phyloP scores from a whole-genome alignment of 768 basidiomycete species.

The Rhizopogon rudus region DNA sequence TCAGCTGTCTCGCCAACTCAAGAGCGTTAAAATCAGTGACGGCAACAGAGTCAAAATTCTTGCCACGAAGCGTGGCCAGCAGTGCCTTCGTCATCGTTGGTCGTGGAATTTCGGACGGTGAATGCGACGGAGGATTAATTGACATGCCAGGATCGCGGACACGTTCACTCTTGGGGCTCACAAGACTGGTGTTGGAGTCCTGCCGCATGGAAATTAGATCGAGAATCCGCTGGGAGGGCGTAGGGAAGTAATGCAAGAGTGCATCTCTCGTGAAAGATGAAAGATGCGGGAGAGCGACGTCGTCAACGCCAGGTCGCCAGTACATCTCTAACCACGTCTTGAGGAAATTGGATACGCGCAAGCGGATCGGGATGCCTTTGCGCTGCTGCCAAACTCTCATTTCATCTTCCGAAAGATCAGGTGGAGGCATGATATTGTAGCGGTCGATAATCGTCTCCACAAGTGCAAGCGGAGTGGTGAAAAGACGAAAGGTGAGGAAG shows the following conservation, averaged over 20 bases:
- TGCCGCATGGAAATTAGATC: constrained; percentile 59
- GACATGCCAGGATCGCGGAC: constrained; percentile 74
- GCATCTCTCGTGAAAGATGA: constrained; percentile 60
- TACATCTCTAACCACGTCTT: constrained; percentile 92
- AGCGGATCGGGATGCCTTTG: constrained; percentile 85
- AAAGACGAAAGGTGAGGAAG: constrained; percentile 93
- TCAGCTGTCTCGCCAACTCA: constrained; percentile 91
- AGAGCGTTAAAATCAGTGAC: constrained; percentile 91
- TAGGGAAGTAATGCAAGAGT: constrained; percentile 56
- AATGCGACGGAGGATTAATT: constrained; percentile 52
- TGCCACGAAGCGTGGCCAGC: constrained; percentile 60
- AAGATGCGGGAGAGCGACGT: constrained; percentile 52
- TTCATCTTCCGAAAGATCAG: constrained; percentile 51
- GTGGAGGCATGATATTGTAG: constrained; percentile 74
- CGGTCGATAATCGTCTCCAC: constrained; percentile 74
- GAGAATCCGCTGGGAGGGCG: constrained; percentile 66
- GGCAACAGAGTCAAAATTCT: constrained; percentile 54
- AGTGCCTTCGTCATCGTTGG: constrained; percentile 83
- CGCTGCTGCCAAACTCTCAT: constrained; percentile 75
- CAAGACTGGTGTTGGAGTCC: constrained; percentile 39
- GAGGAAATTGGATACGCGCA: constrained; percentile 89
- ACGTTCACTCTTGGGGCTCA: constrained; percentile 58
- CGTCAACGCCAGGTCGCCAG: constrained; percentile 79
- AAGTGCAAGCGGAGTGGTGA: constrained; percentile 73
- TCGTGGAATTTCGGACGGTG: constrained; percentile 70